Evolutionary conservation across 441 rosid genomes (phyloP).

Genomic region (Adansonia gregorii): DNA sequence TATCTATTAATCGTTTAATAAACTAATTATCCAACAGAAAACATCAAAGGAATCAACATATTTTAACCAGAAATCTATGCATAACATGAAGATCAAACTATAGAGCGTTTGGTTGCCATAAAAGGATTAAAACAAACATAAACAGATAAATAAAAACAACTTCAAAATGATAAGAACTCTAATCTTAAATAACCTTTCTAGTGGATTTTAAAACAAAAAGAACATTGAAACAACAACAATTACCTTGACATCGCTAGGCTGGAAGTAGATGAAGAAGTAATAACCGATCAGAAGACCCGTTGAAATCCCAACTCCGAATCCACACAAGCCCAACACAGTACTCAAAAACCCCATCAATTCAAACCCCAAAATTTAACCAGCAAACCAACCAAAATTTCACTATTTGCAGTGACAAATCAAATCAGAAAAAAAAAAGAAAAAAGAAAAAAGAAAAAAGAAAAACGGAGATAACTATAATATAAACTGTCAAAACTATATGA

Average conservation of each 20-base stretch:
- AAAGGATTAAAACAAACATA: neutral
- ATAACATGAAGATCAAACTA: neutral
- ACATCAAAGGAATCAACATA: neutral
- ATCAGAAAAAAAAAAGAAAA: neutral
- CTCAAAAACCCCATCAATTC: conserved; percentile 60
- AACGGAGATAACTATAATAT: neutral
- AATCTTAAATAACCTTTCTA: neutral
- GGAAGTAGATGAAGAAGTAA: conserved; percentile 73
- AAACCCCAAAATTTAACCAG: neutral
- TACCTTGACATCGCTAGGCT: conserved; percentile 79
- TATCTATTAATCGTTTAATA: neutral
- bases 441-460: neutral
- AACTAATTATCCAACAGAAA: neutral
- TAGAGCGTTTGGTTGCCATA: neutral
- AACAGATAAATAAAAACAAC: neutral
- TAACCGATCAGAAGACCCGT: conserved; percentile 80
- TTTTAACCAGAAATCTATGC: neutral
- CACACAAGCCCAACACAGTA: conserved; percentile 67
- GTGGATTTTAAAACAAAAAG: neutral
- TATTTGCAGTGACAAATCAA: neutral
- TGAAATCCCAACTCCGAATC: conserved; percentile 85
- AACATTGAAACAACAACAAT: neutral
- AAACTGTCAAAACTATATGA: neutral
- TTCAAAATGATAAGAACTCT: neutral
- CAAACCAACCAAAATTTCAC: neutral